A percentile compares a stretch with the other conserved stretches of the same genome.
Conservation (phyloP, 306 rosid genomes). For the Gastrolobium villosum region DNA sequence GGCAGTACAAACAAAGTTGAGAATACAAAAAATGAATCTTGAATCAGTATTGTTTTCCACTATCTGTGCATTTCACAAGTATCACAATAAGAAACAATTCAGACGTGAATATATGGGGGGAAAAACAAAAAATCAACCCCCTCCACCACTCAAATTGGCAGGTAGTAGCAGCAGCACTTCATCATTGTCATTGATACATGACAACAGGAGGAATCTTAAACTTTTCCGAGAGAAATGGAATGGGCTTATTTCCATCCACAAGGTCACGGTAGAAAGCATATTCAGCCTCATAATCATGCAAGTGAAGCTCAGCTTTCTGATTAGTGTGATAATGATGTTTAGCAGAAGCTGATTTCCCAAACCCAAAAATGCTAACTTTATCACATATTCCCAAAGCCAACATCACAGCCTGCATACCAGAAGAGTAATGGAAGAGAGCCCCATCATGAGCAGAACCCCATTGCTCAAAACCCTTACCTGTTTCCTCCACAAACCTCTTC, state of each 20-base stretch:
- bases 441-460: constrained; percentile 88
- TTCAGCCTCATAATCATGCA: constrained; percentile 97
- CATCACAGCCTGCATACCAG: constrained; percentile 98
- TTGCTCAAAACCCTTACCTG: constrained; percentile 72
- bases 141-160: constrained; percentile 30
- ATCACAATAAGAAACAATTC: constrained; percentile 44
- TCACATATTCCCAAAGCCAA: constrained; percentile 93
- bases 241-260: constrained; percentile 61
- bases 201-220: constrained; percentile 86
- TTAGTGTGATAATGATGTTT: constrained; percentile 95
- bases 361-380: constrained; percentile 82
- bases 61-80: constrained; percentile 50
- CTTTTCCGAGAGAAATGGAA: constrained; percentile 76
- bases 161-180: not conserved
- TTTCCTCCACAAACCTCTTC: constrained; percentile 76
- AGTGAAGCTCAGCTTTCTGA: constrained; percentile 87
- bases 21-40: constrained; percentile 44
- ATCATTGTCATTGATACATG: constrained; percentile 66
- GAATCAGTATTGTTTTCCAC: constrained; percentile 45
- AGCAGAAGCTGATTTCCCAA: constrained; percentile 81
- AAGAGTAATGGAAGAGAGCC: constrained; percentile 84
- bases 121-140: constrained; percentile 19
- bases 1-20: constrained; percentile 48
- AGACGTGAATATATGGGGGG: not conserved
- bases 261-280: constrained; percentile 82